Conservation (phyloP, 2,329 filamentous ascomycete genomes). For the Lomentospora prolificans region DNA sequence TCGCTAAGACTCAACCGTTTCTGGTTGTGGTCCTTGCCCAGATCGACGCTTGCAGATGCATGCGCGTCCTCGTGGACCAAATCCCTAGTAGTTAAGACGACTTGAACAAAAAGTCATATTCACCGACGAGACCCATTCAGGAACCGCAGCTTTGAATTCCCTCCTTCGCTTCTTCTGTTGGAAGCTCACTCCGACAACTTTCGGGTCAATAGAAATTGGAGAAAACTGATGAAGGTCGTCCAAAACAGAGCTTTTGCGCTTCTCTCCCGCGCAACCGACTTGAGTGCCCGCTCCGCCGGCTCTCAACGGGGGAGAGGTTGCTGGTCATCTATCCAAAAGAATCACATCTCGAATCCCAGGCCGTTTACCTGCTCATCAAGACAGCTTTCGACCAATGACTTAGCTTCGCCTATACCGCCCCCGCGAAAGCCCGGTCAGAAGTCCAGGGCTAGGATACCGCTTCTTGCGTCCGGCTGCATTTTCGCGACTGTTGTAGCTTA, state of each 20-base stretch:
- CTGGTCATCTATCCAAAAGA: neutral
- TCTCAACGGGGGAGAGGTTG: neutral
- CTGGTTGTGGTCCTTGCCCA: neutral
- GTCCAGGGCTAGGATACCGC: neutral
- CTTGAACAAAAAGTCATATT: neutral
- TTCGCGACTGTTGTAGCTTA: neutral
- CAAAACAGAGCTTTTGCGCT: neutral
- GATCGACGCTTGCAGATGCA: neutral
- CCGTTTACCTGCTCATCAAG: neutral
- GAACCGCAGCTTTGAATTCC: too few species aligned
- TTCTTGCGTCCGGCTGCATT: neutral
- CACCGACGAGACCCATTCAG: too few species aligned
- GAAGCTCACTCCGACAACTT: neutral
- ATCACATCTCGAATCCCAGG: neutral
- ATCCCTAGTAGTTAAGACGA: neutral
- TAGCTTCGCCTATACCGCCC: neutral
- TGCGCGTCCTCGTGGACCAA: neutral
- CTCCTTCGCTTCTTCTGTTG: neutral
- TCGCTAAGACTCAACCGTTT: neutral
- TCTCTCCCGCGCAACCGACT: neutral
- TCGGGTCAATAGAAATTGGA: neutral
- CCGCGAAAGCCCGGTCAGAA: neutral
- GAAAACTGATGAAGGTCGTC: neutral
- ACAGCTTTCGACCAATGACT: neutral
- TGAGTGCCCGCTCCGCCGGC: neutral